Percentiles rank a stretch among this genome's conserved stretches.
Evolutionary conservation across 805 yeast species (phyloP).

Genomic region (Blastobotrys terrestris): DNA sequence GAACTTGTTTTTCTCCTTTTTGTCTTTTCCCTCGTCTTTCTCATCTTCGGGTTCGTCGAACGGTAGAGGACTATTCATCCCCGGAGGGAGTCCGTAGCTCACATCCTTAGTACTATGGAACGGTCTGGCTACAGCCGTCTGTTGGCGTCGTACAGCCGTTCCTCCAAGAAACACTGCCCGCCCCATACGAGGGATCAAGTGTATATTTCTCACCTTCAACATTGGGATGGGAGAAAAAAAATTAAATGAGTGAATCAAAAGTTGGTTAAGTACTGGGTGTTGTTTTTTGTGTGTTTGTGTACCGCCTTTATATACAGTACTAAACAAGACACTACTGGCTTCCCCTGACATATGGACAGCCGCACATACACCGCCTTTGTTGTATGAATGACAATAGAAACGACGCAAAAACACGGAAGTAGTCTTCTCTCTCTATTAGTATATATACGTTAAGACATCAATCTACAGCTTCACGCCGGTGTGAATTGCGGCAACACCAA

Average conservation of each 20-base stretch:
- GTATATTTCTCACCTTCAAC: background rate
- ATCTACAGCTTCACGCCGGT: slow-evolving; percentile 79
- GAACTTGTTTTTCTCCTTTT: slow-evolving; percentile 6
- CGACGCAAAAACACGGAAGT: too few species aligned
- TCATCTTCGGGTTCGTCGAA: slow-evolving; percentile 5
- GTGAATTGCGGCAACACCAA: slow-evolving; percentile 94
- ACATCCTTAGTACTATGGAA: background rate
- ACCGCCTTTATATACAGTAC: too few species aligned
- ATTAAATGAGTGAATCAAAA: background rate
- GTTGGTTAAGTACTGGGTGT: background rate
- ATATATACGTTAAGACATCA: background rate
- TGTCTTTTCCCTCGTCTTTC: slow-evolving; percentile 7
- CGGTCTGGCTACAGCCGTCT: background rate
- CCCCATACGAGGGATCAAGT: background rate
- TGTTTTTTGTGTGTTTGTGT: background rate
- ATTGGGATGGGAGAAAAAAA: background rate
- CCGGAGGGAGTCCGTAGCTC: background rate
- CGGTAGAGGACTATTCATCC: background rate
- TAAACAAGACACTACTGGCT: too few species aligned
- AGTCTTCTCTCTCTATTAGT: too few species aligned
- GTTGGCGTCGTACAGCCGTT: background rate
- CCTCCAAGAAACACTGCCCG: background rate
- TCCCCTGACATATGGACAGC: too few species aligned
- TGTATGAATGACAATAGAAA: too few species aligned
- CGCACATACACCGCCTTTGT: too few species aligned